Evolutionary conservation across 2,329 filamentous ascomycete species (phyloP).

Genomic region (Clarireedia monteithiana): DNA sequence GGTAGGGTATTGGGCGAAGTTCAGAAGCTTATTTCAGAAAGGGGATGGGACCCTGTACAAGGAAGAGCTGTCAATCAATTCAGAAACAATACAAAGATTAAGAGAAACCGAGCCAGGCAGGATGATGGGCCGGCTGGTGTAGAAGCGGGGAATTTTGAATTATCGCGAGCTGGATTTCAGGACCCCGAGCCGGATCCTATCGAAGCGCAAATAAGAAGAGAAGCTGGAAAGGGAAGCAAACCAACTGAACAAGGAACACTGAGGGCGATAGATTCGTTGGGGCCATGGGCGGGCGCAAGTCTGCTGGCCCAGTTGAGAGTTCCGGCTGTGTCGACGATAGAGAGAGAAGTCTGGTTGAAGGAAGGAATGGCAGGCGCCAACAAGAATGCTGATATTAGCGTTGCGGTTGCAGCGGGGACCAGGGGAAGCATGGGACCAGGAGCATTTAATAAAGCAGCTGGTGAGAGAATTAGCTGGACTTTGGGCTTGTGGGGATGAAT

Average conservation of each 20-base stretch:
- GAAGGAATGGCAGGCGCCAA: constrained; percentile 58
- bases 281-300: constrained; percentile 68
- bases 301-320: constrained; percentile 61
- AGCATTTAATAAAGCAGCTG: constrained; percentile 36
- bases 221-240: constrained; percentile 31
- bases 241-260: constrained; percentile 47
- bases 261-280: constrained; percentile 60
- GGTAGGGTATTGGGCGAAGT: constrained; percentile 71
- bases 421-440: constrained; percentile 58
- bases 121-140: background rate
- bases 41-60: constrained; percentile 73
- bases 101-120: background rate
- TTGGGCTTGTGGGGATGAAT: constrained; percentile 47
- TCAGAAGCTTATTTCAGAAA: constrained; percentile 51
- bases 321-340: constrained; percentile 60
- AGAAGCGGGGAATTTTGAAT: background rate
- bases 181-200: background rate
- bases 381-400: constrained; percentile 42
- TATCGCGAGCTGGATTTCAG: background rate
- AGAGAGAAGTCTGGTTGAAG: constrained; percentile 63
- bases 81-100: constrained; percentile 1
- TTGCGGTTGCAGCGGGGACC: constrained; percentile 33
- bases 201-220: background rate
- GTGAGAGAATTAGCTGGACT: constrained; percentile 46
- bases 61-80: constrained; percentile 7